A percentile compares a stretch with the other conserved stretches of the same genome.
These are phyloP conservation scores for Daldinia decipiens DNA, from an alignment of 495 filamentous ascomycete genomes.

Conservation along the genomic window DNA sequence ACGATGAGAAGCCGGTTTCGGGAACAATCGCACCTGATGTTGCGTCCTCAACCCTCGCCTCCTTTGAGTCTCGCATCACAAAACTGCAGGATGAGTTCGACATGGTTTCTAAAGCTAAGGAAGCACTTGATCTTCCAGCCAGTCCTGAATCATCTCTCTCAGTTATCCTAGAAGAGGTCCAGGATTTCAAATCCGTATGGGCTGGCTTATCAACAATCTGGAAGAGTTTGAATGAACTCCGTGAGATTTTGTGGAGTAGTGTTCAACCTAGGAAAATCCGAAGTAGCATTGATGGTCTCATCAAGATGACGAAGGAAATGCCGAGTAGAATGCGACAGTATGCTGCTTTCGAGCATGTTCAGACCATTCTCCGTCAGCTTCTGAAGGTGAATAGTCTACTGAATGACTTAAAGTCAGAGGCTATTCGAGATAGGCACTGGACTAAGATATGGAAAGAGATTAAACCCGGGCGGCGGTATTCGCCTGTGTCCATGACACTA, in stretches of 20 bases:
- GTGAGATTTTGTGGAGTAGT: conserved; percentile 90
- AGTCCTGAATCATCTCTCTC: conserved; percentile 79
- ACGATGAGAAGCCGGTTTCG: conserved; percentile 94
- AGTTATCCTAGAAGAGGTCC: conserved; percentile 91
- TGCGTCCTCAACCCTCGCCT: conserved; percentile 78
- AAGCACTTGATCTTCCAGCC: conserved; percentile 89
- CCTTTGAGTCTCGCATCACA: conserved; percentile 84
- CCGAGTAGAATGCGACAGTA: conserved; percentile 98
- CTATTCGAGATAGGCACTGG: conserved; percentile 96
- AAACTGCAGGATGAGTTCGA: conserved; percentile 84
- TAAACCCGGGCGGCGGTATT: conserved; percentile 90
- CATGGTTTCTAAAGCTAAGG: conserved; percentile 95
- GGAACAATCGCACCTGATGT: conserved; percentile 89
- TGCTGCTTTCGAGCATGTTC: conserved; percentile 97
- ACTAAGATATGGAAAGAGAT: conserved; percentile 94
- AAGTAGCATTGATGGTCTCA: conserved; percentile 84
- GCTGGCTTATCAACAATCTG: conserved; percentile 93
- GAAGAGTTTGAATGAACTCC: conserved; percentile 93
- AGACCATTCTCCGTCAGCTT: conserved; percentile 85
- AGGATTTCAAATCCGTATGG: conserved; percentile 99
- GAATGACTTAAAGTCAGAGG: conserved; percentile 94
- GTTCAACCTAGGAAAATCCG: conserved; percentile 92
- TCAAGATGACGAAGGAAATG: conserved; percentile 99
- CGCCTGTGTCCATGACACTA: conserved; percentile 89
- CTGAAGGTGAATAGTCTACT: conserved; percentile 90